Percentiles rank a stretch among this genome's conserved stretches.
Evolutionary conservation across 441 rosid genomes (phyloP).

Genomic region (Erysimum cheiri): DNA sequence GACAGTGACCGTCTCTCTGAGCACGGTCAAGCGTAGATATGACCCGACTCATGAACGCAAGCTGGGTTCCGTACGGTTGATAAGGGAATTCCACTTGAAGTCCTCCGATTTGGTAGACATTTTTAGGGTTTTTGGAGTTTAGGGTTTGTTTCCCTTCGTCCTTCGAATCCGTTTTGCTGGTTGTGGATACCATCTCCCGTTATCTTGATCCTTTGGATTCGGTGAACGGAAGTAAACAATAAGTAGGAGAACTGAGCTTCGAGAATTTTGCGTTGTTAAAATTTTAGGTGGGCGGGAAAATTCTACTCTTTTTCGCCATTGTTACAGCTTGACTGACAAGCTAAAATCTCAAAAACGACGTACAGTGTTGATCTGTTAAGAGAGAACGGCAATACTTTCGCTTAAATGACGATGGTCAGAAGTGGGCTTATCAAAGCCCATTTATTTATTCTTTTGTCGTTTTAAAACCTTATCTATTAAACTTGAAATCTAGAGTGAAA

Average conservation of each 20-base stretch:
- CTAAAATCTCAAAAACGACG: constrained; percentile 23
- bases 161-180: constrained; percentile 32
- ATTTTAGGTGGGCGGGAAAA: constrained; percentile 38
- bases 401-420: neutral
- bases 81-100: constrained; percentile 86
- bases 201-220: neutral
- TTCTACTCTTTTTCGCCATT: neutral
- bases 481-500: no score
- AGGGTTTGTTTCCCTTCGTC: constrained; percentile 41
- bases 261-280: neutral
- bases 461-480: no score
- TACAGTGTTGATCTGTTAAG: neutral
- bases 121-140: constrained; percentile 53
- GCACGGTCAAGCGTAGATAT: constrained; percentile 94
- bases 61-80: constrained; percentile 95
- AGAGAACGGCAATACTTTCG: constrained; percentile 22
- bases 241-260: constrained; percentile 6
- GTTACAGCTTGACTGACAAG: neutral
- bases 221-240: constrained; percentile 1
- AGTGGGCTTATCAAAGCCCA: constrained; percentile 21
- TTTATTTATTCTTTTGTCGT: neutral
- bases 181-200: constrained; percentile 40
- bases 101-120: constrained; percentile 70
- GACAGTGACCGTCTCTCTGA: constrained; percentile 80
- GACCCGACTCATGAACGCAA: constrained; percentile 94